Base-by-base conservation (phyloP, 202 grass and related monocot species). In the Elaeis oleifera region DNA sequence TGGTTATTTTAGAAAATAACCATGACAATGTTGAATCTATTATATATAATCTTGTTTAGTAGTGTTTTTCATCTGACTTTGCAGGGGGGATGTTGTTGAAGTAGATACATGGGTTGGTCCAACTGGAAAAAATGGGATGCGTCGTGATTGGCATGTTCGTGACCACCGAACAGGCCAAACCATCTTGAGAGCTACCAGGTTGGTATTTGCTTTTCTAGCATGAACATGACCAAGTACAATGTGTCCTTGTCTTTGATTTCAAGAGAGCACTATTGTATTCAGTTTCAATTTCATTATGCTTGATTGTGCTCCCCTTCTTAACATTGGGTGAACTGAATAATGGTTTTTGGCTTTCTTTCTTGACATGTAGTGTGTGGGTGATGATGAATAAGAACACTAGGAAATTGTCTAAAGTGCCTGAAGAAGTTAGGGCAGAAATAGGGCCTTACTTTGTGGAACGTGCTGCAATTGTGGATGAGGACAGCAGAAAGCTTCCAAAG, bases 341-440 rank as follows among this genome's bases (percentile, higher is more conserved):
- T 66, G 18, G 9, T 82, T 73, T 78, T 67, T 51, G 66, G 27
- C 32, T 68, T 61, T 23, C 9, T 17, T 58, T 53, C 63, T 19
- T 70, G 6, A 57, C 61, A 11, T 76, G 61, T 82, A 99, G 95
- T 78, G 72, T 94, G 72, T 99, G 95, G 95, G 95, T 99, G 59
- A 89, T 94, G 85, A 99, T 99, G 94, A 81, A 99, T 73, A 99
- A 94, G 60, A 25, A 89, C 49, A 99, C 88, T 51, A 85, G 95
- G 56, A 89, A 69, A 23, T 85, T 99, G 65, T 77, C 88, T 3
- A 99, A 86, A 84, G 86, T 99, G 69, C 88, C 88, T 4, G 85
- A 89, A 69, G 95, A 99, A 85, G 95, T 99, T 23, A 76, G 85
- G 58, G 63, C 78, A 27, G 88, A 99, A 78, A 89, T 99, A 78